Evolutionary conservation across 2,329 filamentous ascomycete genomes (phyloP), one percentile per base, ranked within the genome.

Genomic region (Mycocentrospora acerina): DNA sequence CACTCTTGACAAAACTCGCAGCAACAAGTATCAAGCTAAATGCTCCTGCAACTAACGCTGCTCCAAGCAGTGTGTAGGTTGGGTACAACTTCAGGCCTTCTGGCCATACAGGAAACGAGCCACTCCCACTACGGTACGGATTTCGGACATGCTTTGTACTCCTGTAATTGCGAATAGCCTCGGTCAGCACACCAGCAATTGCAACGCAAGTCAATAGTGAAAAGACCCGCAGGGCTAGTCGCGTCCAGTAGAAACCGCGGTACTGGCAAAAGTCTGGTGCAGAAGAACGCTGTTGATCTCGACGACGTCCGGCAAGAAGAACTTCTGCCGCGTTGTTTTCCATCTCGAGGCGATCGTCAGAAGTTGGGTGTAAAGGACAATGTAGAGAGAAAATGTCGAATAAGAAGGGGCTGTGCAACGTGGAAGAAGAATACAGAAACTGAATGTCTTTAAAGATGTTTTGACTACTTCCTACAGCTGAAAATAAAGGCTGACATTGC

Each of bases 51-150:
- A 42, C 29, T 7, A 40, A 12, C 4, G 49, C 48, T 12, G 43
- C 43, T 9, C 35, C 40, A 10, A 55, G n/a, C 7, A 55, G 24
- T 3, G 44, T 31, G 13, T 47, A 40, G 4, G 48, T 47, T 4
- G 51, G 51, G 24, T 42, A 45, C 19, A 51, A 24, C 28, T 51
- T 53, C 42, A 53, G 30, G 3, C 37, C 38, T 25, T 44, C 41
- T 3, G 51, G 46, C 51, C 49, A 55, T 4, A 53, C 49, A 7
- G 46, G 42, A 19, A 48, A 41, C n/a, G 32, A 45, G 15, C 51
- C 51, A 14, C 44, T 52, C 4, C 49, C 51, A 19, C 45, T 44
- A 1, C 27, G 41, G 12, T 40, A 55, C n/a, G 40, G 30, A n/a
- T 42, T 43, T 15, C 36, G 45, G 13, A 45, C 29, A 22, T 51